phyloP scores from a whole-genome alignment of 176 grass and related monocot genomes.

The Lolium perenne region DNA sequence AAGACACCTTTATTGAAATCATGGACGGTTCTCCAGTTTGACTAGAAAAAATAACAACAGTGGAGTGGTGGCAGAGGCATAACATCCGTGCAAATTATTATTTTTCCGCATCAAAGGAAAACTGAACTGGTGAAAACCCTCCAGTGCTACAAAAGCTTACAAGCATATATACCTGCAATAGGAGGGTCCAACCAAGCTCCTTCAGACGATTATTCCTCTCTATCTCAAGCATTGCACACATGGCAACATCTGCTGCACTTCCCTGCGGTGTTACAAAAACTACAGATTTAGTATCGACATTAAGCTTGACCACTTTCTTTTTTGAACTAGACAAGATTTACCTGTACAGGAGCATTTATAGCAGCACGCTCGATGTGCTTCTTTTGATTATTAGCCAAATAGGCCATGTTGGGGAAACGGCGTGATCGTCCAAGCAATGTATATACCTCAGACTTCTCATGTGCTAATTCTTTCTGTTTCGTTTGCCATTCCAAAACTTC shows the following conservation, averaged over 20 bases:
- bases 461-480: slow-evolving; percentile 62
- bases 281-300: slow-evolving; percentile 8
- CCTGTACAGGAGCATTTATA: slow-evolving; percentile 98
- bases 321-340: slow-evolving; percentile 48
- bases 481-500: slow-evolving; percentile 84
- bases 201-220: slow-evolving; percentile 72
- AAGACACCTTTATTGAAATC: neutral
- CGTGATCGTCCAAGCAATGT: slow-evolving; percentile 87
- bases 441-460: slow-evolving; percentile 59
- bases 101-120: neutral
- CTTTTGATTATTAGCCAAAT: slow-evolving; percentile 56
- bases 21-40: neutral
- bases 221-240: slow-evolving; percentile 99
- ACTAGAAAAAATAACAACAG: neutral
- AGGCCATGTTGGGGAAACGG: slow-evolving; percentile 61
- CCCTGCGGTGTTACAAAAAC: slow-evolving; percentile 62
- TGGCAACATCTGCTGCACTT: slow-evolving; percentile 98
- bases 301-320: slow-evolving; percentile 19
- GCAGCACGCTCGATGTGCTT: slow-evolving; percentile 93
- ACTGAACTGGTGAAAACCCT: neutral
- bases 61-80: neutral
- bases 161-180: slow-evolving; percentile 75
- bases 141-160: slow-evolving; percentile 14
- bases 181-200: slow-evolving; percentile 86
- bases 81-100: neutral